Evolutionary conservation across 2,329 filamentous ascomycete genomes (phyloP), one percentile per base, ranked within the genome.

Genomic region (Xylariaceae sp.): DNA sequence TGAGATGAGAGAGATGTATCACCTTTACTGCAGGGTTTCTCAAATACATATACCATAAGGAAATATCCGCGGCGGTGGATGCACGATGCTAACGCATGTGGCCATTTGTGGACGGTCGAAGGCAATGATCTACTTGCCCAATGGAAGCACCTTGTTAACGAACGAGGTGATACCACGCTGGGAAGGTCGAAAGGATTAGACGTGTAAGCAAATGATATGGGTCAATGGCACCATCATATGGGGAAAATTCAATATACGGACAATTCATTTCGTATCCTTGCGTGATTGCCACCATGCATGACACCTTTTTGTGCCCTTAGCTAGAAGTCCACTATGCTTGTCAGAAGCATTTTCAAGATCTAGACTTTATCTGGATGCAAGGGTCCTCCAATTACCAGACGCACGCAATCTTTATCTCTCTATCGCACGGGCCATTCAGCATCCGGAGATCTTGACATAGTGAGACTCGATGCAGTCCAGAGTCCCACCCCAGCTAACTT

Each of bases 221-320:
- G 6, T 28, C 28, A 52, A 26, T 12, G 19, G 8, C 37, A 19
- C 48, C 43, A 34, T n/a, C n/a, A n/a, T n/a, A n/a, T n/a, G n/a
- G n/a, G n/a, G n/a, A n/a, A n/a, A n/a, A n/a, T n/a, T n/a, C n/a
- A n/a, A 58, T 14, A 50, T 41, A 46, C 39, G 51, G 51, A 51
- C 31, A 36, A 19, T n/a, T 47, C 28, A 21, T 24, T 40, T 23
- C 2, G 45, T 12, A 19, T 19, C 14, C 52, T 59, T 45, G 51
- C 56, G 52, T 51, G 52, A 59, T 59, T 37, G 34, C 40, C 6
- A 47, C 31, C 56, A 29, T 60, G 36, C 17, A 56, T 59, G 26
- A 52, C 47, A 56, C 50, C 46, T 56, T 59, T n/a, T n/a, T n/a
- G n/a, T n/a, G n/a, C n/a, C n/a, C n/a, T n/a, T n/a, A n/a, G n/a